phyloP scores from a whole-genome alignment of 306 rosid genomes.

The Pueraria montana region DNA sequence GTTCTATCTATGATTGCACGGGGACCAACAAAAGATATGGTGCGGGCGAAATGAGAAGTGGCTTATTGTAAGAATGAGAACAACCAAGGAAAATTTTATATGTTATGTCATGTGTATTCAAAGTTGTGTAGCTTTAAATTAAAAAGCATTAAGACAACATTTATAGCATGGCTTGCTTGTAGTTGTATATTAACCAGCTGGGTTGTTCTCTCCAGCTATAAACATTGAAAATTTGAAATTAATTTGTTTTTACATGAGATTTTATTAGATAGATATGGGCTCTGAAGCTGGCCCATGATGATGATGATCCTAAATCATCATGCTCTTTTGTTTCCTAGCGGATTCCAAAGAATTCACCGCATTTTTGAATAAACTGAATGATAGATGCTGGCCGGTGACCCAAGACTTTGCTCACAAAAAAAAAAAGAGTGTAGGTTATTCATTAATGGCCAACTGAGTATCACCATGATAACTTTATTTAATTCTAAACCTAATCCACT shows the following conservation, averaged over 20 bases:
- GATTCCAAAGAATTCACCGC: too few species aligned
- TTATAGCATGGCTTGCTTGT: not conserved
- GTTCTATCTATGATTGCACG: not conserved
- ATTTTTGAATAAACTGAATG: not conserved
- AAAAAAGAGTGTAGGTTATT: not conserved
- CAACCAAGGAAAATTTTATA: not conserved
- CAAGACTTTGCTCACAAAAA: not conserved
- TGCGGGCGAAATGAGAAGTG: not conserved
- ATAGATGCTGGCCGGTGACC: not conserved
- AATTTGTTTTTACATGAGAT: constrained; percentile 32
- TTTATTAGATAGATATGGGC: constrained; percentile 33
- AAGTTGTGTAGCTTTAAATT: not conserved
- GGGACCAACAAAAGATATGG: not conserved
- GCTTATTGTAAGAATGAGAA: too few species aligned
- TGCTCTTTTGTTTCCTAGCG: constrained; percentile 37
- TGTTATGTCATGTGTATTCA: not conserved
- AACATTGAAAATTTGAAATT: not conserved
- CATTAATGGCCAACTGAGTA: not conserved
- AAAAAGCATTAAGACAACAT: not conserved
- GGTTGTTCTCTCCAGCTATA: constrained; percentile 6
- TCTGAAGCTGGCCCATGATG: constrained; percentile 37
- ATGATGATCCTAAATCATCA: constrained; percentile 31
- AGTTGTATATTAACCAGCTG: not conserved
- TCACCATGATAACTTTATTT: not conserved
- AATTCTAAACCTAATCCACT: not conserved